A percentile compares a stretch with the other conserved stretches of the same genome.
Evolutionary conservation across 352 stramenopile species (phyloP).

Genomic region (Phytophthora melonis): DNA sequence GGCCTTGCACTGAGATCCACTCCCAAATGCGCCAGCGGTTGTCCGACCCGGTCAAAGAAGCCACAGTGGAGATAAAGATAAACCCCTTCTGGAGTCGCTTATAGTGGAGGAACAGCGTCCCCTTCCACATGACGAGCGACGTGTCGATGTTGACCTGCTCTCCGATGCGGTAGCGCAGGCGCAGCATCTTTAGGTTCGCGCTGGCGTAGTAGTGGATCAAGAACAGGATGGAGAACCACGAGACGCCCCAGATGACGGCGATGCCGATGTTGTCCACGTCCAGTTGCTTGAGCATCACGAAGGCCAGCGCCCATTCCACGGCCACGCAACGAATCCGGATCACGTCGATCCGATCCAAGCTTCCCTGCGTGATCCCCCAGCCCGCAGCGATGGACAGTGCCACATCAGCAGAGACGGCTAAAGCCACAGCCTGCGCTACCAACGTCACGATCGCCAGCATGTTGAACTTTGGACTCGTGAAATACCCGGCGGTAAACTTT

Average conservation of each 20-base stretch:
- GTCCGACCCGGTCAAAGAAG: slow-evolving; percentile 45
- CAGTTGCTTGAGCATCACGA: slow-evolving; percentile 52
- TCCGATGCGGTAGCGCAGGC: slow-evolving; percentile 61
- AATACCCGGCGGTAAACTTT: slow-evolving; percentile 40
- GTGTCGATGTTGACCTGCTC: slow-evolving; percentile 58
- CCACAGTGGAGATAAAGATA: slow-evolving; percentile 51
- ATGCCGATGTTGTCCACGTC: slow-evolving; percentile 52
- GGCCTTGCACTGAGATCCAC: slow-evolving; percentile 43
- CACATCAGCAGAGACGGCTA: slow-evolving; percentile 51
- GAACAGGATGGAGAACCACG: slow-evolving; percentile 62
- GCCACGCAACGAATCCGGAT: slow-evolving; percentile 62
- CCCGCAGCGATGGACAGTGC: slow-evolving; percentile 62
- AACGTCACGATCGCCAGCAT: slow-evolving; percentile 47
- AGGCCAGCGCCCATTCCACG: slow-evolving; percentile 54
- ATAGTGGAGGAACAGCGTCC: slow-evolving; percentile 65
- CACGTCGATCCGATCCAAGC: slow-evolving; percentile 47
- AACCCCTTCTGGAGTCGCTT: slow-evolving; percentile 58
- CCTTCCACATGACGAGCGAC: slow-evolving; percentile 60
- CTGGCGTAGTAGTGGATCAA: slow-evolving; percentile 68
- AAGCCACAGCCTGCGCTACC: slow-evolving; percentile 46
- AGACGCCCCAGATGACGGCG: slow-evolving; percentile 57
- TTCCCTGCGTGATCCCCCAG: slow-evolving; percentile 65
- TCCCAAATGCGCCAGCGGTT: slow-evolving; percentile 46
- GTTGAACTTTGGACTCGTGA: slow-evolving; percentile 48
- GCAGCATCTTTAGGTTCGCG: slow-evolving; percentile 72